phyloP scores from a whole-genome alignment of 1,284 basidiomycete genomes.

The Rhodotorula sp. region DNA sequence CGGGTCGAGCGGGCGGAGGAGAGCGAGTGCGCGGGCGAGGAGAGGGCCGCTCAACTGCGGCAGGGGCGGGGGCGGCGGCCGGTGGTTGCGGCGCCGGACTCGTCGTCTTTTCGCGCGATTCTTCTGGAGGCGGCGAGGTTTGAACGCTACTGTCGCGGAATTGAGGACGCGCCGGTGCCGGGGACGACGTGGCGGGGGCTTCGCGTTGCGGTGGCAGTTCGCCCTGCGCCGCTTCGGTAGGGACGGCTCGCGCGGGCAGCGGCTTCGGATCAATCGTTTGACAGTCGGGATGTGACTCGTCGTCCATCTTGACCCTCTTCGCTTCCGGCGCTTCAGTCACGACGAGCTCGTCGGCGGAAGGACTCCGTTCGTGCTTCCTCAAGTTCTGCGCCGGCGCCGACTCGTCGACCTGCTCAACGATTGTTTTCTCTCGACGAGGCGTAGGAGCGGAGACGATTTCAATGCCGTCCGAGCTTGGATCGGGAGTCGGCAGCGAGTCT shows the following conservation, averaged over 20 bases:
- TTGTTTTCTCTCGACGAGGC: too few relatives aligned
- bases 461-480: slow-evolving; percentile 4
- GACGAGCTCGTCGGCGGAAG: too few relatives aligned
- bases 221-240: neutral
- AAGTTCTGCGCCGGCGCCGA: neutral
- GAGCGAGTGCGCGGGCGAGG: neutral
- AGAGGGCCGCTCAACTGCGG: neutral
- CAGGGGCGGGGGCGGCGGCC: neutral
- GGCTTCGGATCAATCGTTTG: too few relatives aligned
- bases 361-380: neutral
- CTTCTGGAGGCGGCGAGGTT: neutral
- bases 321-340: too few relatives aligned
- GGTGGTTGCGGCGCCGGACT: neutral
- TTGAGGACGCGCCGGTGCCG: neutral
- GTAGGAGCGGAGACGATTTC: too few relatives aligned
- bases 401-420: too few relatives aligned
- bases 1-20: neutral
- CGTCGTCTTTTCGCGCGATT: neutral
- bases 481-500: slow-evolving; percentile 22
- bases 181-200: neutral
- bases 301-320: too few relatives aligned
- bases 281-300: too few relatives aligned
- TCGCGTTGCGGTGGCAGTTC: neutral
- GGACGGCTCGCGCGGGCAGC: too few relatives aligned
- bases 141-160: slow-evolving; percentile 2